phyloP scores from a whole-genome alignment of 1,139 yeast species.

The Hanseniaspora sp. region DNA sequence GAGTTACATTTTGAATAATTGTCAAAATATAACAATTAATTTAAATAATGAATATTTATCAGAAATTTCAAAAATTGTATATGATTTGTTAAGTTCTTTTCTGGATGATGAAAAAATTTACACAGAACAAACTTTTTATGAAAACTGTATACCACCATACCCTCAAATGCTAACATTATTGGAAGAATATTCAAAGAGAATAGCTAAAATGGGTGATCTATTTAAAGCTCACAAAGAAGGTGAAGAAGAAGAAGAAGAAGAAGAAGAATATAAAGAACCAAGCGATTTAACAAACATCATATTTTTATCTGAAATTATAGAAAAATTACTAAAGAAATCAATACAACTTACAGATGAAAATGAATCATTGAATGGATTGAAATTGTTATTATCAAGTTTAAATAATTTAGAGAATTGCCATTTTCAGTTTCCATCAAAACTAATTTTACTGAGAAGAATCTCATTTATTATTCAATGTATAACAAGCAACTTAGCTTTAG shows the following conservation, averaged over 20 bases:
- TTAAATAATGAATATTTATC: not conserved
- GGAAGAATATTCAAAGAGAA: not conserved
- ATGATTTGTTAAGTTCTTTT: constrained; percentile 8
- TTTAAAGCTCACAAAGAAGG: not conserved
- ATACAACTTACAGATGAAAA: constrained; percentile 1
- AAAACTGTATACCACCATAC: not conserved
- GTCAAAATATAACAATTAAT: not conserved
- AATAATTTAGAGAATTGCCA: constrained; percentile 3
- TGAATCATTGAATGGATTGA: not conserved
- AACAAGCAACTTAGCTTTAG: constrained; percentile 3
- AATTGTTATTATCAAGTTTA: not conserved
- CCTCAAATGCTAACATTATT: not conserved
- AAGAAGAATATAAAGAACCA: constrained; percentile 14
- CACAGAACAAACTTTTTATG: not conserved
- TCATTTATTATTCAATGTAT: constrained; percentile 12
- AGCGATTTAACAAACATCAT: constrained; percentile 7
- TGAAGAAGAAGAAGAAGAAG: not conserved
- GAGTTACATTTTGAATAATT: not conserved
- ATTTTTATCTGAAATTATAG: constrained; percentile 6
- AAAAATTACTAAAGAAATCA: constrained; percentile 2
- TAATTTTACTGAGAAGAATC: constrained; percentile 26
- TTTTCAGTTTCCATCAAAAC: constrained; percentile 22
- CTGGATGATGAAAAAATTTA: constrained; percentile 3
- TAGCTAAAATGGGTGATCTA: not conserved
- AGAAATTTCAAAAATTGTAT: constrained; percentile 1